Conservation (phyloP, 768 basidiomycete genomes). For the Pleurotus cornucopiae region DNA sequence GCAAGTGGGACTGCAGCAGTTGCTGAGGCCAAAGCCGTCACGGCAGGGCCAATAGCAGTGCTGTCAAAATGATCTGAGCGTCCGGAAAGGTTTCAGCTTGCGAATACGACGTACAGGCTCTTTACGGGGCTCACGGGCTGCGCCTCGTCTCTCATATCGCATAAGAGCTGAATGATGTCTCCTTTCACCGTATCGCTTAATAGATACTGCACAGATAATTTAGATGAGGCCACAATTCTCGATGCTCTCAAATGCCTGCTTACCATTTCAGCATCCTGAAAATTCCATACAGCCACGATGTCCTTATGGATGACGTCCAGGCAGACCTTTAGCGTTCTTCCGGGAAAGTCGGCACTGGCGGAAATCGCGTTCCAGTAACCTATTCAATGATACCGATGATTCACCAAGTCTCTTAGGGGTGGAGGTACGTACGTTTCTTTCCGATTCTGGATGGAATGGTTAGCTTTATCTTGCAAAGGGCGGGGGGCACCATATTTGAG, state of each 20-base stretch:
- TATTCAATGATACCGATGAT: conserved; percentile 1
- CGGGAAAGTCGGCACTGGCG: conserved; percentile 16
- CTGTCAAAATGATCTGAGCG: neutral
- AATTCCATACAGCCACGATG: conserved; percentile 20
- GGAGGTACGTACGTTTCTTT: conserved; percentile 4
- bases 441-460: conserved; percentile 11
- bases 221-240: neutral
- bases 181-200: conserved; percentile 14
- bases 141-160: neutral
- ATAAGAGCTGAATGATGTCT: conserved; percentile 14
- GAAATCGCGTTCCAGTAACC: conserved; percentile 22
- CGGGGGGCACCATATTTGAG: neutral
- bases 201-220: conserved; percentile 11
- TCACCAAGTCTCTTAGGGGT: neutral
- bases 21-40: neutral
- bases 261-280: conserved; percentile 18
- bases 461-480: neutral
- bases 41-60: conserved; percentile 1
- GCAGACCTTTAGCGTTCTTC: conserved; percentile 16
- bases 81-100: neutral
- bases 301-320: conserved; percentile 20
- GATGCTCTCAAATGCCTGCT: neutral
- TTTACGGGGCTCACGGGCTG: neutral
- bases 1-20: conserved; percentile 12
- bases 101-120: neutral